These are phyloP conservation scores for Anastatica hierochuntica DNA, from an alignment of 345 rosid species.

Conservation along the genomic window DNA sequence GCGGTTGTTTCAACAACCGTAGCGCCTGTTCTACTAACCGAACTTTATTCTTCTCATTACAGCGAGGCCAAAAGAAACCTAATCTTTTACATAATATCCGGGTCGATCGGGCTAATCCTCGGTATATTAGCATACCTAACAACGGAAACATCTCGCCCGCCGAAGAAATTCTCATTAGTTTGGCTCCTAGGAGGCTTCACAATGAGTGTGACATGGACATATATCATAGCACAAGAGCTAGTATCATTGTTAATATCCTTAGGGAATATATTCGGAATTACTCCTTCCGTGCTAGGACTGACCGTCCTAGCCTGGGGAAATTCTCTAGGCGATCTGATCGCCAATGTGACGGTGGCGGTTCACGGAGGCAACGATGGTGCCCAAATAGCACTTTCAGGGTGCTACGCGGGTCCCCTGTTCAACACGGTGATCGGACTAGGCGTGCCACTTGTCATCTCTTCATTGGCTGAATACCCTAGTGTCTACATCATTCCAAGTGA, in stretches of 20 bases:
- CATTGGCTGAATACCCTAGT: constrained; percentile 47
- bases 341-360: constrained; percentile 59
- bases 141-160: constrained; percentile 53
- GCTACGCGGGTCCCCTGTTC: constrained; percentile 87
- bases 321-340: constrained; percentile 70
- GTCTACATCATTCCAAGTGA: constrained; percentile 40
- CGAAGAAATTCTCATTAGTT: constrained; percentile 41
- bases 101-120: constrained; percentile 32
- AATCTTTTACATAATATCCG: constrained; percentile 38
- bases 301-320: constrained; percentile 95
- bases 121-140: constrained; percentile 44
- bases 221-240: constrained; percentile 71
- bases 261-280: constrained; percentile 51
- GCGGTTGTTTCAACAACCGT: constrained; percentile 54
- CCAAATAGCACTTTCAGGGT: constrained; percentile 71
- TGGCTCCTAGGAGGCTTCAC: constrained; percentile 84
- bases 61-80: constrained; percentile 17
- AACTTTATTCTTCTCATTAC: constrained; percentile 37
- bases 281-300: constrained; percentile 66
- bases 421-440: constrained; percentile 72
- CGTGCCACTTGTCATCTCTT: constrained; percentile 48
- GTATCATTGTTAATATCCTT: constrained; percentile 62
- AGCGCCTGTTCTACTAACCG: constrained; percentile 58
- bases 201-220: constrained; percentile 90
- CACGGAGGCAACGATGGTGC: constrained; percentile 63